These are phyloP conservation scores for Skeletonema tropicum DNA, from an alignment of 108 stramenopile species.

Conservation along the genomic window DNA sequence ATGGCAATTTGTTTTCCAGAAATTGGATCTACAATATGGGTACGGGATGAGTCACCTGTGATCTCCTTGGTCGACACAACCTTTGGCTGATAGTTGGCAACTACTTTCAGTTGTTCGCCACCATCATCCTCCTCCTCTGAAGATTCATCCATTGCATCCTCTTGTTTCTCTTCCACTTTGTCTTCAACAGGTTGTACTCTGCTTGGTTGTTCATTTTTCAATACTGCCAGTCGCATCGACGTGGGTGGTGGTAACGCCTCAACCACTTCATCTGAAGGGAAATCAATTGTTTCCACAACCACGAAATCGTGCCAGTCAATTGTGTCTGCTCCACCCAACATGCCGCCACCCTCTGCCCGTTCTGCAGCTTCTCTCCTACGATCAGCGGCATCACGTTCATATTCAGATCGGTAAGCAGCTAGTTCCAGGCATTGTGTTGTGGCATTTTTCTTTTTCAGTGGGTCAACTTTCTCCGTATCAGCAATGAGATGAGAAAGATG, in stretches of 20 bases:
- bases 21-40: conserved; percentile 92
- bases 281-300: conserved; percentile 98
- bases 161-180: conserved; percentile 41
- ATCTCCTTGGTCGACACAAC: conserved; percentile 78
- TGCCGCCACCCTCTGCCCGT: conserved; percentile 59
- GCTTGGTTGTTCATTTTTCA: conserved; percentile 28
- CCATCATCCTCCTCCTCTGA: conserved; percentile 77
- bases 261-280: conserved; percentile 86
- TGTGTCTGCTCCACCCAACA: conserved; percentile 53
- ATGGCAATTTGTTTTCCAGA: conserved; percentile 89
- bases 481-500: conserved; percentile 27
- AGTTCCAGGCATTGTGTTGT: conserved; percentile 50
- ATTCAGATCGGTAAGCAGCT: conserved; percentile 81
- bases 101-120: conserved; percentile 84
- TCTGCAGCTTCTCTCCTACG: conserved; percentile 61
- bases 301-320: conserved; percentile 99
- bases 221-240: conserved; percentile 52
- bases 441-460: neutral
- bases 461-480: neutral
- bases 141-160: conserved; percentile 48
- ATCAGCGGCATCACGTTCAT: conserved; percentile 82
- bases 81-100: conserved; percentile 89
- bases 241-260: conserved; percentile 76
- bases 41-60: conserved; percentile 47
- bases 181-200: conserved; percentile 22